Base-by-base conservation (phyloP, 2,329 filamentous ascomycete genomes). In the Leptosphaerulina australis region DNA sequence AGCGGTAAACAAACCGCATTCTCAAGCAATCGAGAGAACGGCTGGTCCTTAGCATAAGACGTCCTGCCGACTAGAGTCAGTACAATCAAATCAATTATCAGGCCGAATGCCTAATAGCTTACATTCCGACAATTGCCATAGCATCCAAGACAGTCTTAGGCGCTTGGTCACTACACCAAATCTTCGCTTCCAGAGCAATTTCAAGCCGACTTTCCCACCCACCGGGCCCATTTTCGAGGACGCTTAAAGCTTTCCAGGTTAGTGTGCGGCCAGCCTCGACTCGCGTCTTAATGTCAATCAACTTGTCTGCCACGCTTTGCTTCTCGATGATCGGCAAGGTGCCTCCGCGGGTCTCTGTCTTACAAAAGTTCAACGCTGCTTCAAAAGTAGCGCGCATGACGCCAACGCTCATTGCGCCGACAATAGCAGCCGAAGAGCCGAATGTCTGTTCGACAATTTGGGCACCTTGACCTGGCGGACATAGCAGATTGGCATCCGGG, bases 1-100 rank as follows among this genome's bases (percentile, higher is more conserved):
- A 96, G 93, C 76, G 95, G 97, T 73, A 95, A 91, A 74, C 88
- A 91, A 0, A 91, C 90, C 0, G 93, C 97, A 73, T 97, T 91
- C 70, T 78, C 97, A 55, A 96, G 93, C 74, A 97, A 18, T 77
- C 75, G 3, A 1, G 71, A 62, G 55, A 81, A 81, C 2, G 74
- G 75, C 50, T 74, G 69, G 21, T 72, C 68, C 4, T 62, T 63
- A 17, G 72, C 68, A 51, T 80, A 81, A 0, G 77, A 63, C 9
- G 58, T 64, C 58, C 62, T 68, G 21, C n/a, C 8, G 5, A 35
- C 8, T 63, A 69, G 25, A 20, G 12, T 35, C n/a, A 31, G 30
- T 6, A 65, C 68, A n/a, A n/a, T n/a, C n/a, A n/a, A n/a, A n/a
- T n/a, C n/a, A n/a, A n/a, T n/a, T n/a, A n/a, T n/a, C n/a, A n/a